A percentile compares a stretch with the other conserved stretches of the same genome.
Conservation (phyloP, 129 eudicot species). For the Centrapalus pauciflorus region DNA sequence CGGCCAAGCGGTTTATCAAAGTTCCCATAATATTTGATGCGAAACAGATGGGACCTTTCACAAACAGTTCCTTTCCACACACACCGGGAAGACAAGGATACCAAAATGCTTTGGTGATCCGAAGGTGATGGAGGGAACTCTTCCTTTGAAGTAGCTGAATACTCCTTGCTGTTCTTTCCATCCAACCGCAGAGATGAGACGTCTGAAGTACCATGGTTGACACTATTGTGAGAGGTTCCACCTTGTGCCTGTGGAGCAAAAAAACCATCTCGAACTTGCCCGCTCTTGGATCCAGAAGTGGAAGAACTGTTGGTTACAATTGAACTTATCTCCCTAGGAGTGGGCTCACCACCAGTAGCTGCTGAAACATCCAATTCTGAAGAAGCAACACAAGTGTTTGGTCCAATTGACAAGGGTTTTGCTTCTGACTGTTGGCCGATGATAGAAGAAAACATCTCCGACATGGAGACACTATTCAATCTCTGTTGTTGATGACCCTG, state of each 20-base stretch:
- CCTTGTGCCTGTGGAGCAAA: constrained; percentile 16
- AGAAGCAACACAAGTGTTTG: constrained; percentile 28
- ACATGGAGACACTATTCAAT: constrained; percentile 41
- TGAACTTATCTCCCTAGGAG: constrained; percentile 14
- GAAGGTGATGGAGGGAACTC: constrained; percentile 93
- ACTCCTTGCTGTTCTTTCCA: constrained; percentile 33
- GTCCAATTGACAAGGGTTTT: constrained; percentile 13
- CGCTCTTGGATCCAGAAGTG: constrained; percentile 16
- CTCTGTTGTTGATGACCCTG: constrained; percentile 34
- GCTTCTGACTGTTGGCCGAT: constrained; percentile 23
- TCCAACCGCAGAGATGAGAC: constrained; percentile 30
- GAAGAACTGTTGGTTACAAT: constrained; percentile 3
- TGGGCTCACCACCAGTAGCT: constrained; percentile 25
- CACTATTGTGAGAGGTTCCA: background rate
- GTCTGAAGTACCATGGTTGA: constrained; percentile 19
- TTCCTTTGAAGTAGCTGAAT: constrained; percentile 49
- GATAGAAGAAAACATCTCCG: constrained; percentile 37
- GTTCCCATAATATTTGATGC: constrained; percentile 90
- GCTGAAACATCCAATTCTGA: constrained; percentile 6
- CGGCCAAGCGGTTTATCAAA: constrained; percentile 96
- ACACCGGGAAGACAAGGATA: constrained; percentile 88
- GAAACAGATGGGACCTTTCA: constrained; percentile 90
- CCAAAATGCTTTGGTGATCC: constrained; percentile 92
- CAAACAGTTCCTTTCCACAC: constrained; percentile 99
- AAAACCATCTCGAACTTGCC: constrained; percentile 25